Conservation (phyloP, 805 yeast genomes). For the Yarrowia keelungensis region DNA sequence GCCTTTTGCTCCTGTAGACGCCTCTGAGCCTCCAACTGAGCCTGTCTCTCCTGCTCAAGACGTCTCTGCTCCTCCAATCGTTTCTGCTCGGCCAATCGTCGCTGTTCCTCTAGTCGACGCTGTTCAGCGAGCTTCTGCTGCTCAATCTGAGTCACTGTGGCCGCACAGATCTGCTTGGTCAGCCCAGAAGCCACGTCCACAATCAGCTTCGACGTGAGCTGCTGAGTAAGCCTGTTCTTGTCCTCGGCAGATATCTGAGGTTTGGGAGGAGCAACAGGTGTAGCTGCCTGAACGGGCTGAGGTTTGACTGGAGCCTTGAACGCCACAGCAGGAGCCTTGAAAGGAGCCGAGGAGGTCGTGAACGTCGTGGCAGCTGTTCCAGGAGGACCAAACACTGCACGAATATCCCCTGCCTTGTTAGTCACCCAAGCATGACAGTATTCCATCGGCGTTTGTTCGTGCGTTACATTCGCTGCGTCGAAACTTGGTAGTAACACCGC, state of each 20-base stretch:
- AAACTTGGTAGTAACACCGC: constrained; percentile 56
- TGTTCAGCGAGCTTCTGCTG: constrained; percentile 43
- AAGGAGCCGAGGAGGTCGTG: background rate
- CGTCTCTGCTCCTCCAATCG: constrained; percentile 9
- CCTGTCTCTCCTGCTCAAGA: constrained; percentile 1
- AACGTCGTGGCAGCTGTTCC: background rate
- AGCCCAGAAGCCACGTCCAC: background rate
- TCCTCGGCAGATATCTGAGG: constrained; percentile 37
- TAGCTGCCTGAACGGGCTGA: constrained; percentile 1
- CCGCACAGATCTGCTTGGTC: constrained; percentile 2
- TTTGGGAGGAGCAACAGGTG: constrained; percentile 3
- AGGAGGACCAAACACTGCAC: constrained; percentile 5
- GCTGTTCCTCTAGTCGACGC: constrained; percentile 39
- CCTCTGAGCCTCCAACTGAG: constrained; percentile 1
- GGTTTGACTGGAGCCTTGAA: constrained; percentile 3
- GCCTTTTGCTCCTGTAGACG: background rate
- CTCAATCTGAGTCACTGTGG: background rate
- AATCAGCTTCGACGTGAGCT: constrained; percentile 35
- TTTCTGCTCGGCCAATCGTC: background rate
- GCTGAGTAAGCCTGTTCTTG: constrained; percentile 24
- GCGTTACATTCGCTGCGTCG: constrained; percentile 49
- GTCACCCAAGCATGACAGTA: constrained; percentile 55
- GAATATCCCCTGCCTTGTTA: constrained; percentile 44
- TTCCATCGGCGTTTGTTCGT: constrained; percentile 53
- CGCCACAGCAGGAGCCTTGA: background rate